A percentile compares a stretch with the other conserved stretches of the same genome.
These are phyloP conservation scores for Brassica napus DNA, from an alignment of 345 rosid species.

Conservation along the genomic window DNA sequence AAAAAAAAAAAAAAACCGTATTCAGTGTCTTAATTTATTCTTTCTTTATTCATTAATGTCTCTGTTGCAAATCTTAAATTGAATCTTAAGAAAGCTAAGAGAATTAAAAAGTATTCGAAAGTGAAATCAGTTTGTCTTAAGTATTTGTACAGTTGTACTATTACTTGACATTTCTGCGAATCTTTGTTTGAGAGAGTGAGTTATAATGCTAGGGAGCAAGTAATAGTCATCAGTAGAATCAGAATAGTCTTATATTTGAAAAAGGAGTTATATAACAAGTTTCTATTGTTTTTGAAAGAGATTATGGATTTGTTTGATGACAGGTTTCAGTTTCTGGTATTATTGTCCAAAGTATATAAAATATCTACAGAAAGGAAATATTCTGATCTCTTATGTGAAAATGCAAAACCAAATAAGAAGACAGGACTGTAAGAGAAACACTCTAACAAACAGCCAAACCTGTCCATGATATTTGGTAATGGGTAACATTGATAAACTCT, in stretches of 20 bases:
- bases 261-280: background rate
- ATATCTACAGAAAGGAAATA: background rate
- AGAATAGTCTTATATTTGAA: background rate
- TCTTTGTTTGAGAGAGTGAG: background rate
- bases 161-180: background rate
- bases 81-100: background rate
- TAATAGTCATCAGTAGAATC: background rate
- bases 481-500: background rate
- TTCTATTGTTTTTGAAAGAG: background rate
- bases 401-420: background rate
- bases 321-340: background rate
- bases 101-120: background rate
- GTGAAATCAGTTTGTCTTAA: background rate
- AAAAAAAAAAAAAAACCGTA: too few species aligned
- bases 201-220: background rate
- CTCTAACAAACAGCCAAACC: constrained; percentile 22
- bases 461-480: background rate
- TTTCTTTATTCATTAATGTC: constrained; percentile 1
- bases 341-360: background rate
- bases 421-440: background rate
- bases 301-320: background rate
- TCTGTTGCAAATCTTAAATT: constrained; percentile 23
- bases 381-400: background rate
- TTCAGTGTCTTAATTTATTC: background rate
- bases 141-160: background rate